Evolutionary conservation across 1,284 basidiomycete species (phyloP).

Genomic region (Sanghuangporus sanghuang): DNA sequence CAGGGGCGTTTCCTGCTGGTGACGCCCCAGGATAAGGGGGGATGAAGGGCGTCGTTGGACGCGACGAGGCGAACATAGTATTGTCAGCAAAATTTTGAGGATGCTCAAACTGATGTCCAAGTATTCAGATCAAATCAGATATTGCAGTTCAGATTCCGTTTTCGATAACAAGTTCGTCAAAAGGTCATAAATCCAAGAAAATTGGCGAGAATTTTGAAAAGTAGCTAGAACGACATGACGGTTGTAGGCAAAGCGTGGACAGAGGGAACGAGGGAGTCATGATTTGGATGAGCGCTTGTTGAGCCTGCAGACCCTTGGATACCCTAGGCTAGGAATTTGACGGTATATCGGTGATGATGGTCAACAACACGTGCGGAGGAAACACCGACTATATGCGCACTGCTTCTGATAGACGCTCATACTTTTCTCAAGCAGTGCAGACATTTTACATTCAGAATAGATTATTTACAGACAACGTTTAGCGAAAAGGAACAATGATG

Average conservation of each 20-base stretch:
- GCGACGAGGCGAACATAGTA: background rate
- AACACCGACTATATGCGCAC: background rate
- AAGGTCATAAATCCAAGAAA: background rate
- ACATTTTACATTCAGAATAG: background rate
- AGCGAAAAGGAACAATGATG: background rate
- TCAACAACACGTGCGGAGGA: slow-evolving; percentile 2
- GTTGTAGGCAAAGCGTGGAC: background rate
- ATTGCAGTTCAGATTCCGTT: background rate
- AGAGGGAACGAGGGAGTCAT: background rate
- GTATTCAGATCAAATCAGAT: background rate
- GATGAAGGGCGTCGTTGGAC: slow-evolving; percentile 11
- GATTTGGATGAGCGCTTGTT: background rate
- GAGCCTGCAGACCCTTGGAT: background rate
- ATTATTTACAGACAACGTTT: background rate
- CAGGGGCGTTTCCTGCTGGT: background rate
- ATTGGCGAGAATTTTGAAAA: background rate
- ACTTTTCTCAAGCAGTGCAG: background rate
- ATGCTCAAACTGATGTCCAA: background rate
- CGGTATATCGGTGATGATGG: background rate
- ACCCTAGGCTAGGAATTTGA: background rate
- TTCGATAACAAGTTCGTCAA: background rate
- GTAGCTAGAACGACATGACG: background rate
- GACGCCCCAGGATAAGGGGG: slow-evolving; percentile 7
- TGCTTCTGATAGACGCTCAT: background rate
- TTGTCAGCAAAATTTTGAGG: background rate